These are phyloP conservation scores for Plectosphaerella cucumerina DNA, from an alignment of 2,329 filamentous ascomycete genomes.

Conservation along the genomic window DNA sequence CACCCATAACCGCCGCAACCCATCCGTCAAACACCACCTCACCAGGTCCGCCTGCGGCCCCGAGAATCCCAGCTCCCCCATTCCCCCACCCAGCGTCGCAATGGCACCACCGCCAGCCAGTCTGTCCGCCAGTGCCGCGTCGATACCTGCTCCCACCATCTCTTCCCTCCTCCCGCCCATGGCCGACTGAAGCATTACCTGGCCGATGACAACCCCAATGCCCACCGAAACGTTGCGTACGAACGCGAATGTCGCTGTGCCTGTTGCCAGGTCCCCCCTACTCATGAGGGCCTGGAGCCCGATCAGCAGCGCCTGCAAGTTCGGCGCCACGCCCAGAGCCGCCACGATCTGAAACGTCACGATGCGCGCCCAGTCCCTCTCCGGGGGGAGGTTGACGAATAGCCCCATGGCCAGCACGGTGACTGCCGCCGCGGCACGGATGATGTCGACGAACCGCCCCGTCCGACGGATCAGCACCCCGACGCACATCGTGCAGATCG, in stretches of 20 bases:
- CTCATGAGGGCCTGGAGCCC: slow-evolving; percentile 61
- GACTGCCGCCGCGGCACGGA: slow-evolving; percentile 54
- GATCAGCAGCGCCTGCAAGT: slow-evolving; percentile 66
- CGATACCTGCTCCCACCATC: slow-evolving; percentile 44
- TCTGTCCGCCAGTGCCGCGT: slow-evolving; percentile 39
- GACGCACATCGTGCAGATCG: slow-evolving; percentile 53
- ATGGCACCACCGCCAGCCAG: slow-evolving; percentile 56
- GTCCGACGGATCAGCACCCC: slow-evolving; percentile 59
- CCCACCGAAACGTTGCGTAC: slow-evolving; percentile 65
- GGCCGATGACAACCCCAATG: slow-evolving; percentile 66
- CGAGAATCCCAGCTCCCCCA: slow-evolving; percentile 29
- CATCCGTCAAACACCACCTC: slow-evolving; percentile 42
- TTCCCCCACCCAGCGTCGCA: slow-evolving; percentile 44
- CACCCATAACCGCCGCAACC: slow-evolving; percentile 52
- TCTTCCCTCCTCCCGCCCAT: slow-evolving; percentile 53
- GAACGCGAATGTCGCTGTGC: slow-evolving; percentile 64
- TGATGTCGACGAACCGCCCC: slow-evolving; percentile 59
- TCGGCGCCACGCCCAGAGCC: slow-evolving; percentile 61
- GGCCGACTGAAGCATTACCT: slow-evolving; percentile 75
- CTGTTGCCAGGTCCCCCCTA: slow-evolving; percentile 62
- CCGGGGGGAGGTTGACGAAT: slow-evolving; percentile 56
- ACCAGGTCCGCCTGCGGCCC: slow-evolving; percentile 36
- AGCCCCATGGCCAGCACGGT: slow-evolving; percentile 63
- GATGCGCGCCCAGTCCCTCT: slow-evolving; percentile 50
- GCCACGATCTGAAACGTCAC: slow-evolving; percentile 60